Evolutionary conservation across 257 asterid genomes (phyloP).

Genomic region (Solanum paucissectum): DNA sequence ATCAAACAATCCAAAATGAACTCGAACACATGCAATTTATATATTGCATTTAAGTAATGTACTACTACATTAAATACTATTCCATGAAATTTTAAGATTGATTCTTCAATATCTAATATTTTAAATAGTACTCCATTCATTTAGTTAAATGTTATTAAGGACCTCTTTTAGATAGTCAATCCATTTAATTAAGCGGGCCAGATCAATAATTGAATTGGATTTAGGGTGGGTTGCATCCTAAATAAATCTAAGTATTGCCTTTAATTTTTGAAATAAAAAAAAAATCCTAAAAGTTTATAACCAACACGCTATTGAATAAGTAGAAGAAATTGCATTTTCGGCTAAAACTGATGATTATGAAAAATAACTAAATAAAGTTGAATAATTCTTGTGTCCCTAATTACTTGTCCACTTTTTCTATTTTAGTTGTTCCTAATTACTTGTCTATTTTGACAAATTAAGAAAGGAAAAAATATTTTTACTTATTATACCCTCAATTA

Average conservation of each 20-base stretch:
- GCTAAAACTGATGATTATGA: not conserved
- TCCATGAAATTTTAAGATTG: no score
- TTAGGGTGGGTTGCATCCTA: not conserved
- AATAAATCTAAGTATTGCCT: not conserved
- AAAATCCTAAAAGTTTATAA: not conserved
- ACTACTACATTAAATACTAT: no score
- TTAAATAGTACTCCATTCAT: no score
- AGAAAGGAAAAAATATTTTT: no score
- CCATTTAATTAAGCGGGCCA: not conserved
- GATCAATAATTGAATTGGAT: not conserved
- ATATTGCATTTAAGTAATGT: not conserved
- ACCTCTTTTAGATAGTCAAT: not conserved
- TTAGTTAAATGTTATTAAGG: not conserved
- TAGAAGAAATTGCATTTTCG: no score
- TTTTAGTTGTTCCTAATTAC: no score
- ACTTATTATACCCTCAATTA: no score
- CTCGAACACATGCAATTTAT: not conserved
- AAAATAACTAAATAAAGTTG: no score
- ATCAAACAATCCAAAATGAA: not conserved
- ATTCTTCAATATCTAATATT: no score
- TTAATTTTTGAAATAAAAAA: not conserved
- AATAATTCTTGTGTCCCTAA: accelerated
- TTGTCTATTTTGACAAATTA: no score
- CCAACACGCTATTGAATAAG: not conserved
- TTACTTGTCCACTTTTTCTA: no score